Evolutionary conservation across 768 basidiomycete species (phyloP), one percentile per base, ranked within the genome.

Genomic region (Termitomyces titanicus): DNA sequence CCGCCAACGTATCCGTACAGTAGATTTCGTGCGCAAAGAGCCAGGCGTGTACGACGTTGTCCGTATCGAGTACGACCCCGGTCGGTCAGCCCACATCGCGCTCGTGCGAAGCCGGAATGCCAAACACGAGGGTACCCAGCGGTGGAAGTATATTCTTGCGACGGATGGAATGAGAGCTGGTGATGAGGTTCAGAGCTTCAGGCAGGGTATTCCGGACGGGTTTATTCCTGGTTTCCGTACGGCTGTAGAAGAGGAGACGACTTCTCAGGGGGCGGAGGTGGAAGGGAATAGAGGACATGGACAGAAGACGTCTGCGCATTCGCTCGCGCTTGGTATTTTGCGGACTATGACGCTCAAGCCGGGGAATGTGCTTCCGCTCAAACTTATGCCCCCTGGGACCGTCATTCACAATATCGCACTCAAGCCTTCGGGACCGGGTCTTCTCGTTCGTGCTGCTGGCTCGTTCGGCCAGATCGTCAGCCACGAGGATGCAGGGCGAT

Each of bases 11-110:
- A 84, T 96, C 57, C 86, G 97, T 29, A 78, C 84, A 37, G 72
- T 99, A 51, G 97, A 99, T 71, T 98, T 96, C 65, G 72, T 77
- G 69, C 82, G 97, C 51, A 72, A 74, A n/a, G 85, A 86, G 56
- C 76, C 83, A 1, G 96, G 96, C 9, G 73, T 86, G 34, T 90
- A 92, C 64, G 91, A 95, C 61, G 94, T 98, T 43, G 81, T 95
- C 3, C 82, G 97, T 45, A 92, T 99, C 61, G 97, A 98, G 73
- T 99, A 96, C 66, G 97, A 98, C 75, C 97, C 97, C 0, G 90
- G 90, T 4, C 81, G 97, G 42, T 90, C 87, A 34, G 93, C 92
- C 7, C 97, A 99, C 69, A 96, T 99, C 65, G 96, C 97, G 2
- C 80, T 99, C 56, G 67, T 98, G 65, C 79, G 79, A 66, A 86